Evolutionary conservation across 1,139 yeast genomes (phyloP), one percentile per base, ranked within the genome.

Genomic region (Yueomyces sp.): DNA sequence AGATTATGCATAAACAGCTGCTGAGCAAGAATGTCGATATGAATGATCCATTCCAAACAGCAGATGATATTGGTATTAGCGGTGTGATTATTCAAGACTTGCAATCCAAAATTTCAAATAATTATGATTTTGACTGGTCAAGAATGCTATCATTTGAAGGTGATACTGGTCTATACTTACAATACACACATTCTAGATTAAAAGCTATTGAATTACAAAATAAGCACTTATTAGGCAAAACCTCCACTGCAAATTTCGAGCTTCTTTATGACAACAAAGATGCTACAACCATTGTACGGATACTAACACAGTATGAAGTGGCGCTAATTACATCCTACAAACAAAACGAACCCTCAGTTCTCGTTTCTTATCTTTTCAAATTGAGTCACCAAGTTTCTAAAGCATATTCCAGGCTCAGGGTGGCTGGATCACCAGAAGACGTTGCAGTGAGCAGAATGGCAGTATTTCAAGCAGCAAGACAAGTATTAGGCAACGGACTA

Each of bases 41-140:
- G 67, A 91, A 89, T 60, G 81, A 89, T 4, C 98, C 98, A 36
- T 96, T 91, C 48, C 78, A 79, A 63, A 84, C 91, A 60, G 97
- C 98, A 46, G 98, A 91, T 62, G 73, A 87, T 57, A 80, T 91
- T 45, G 98, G 98, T 63, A 85, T 91, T 48, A 82, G 96, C 37
- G 97, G 98, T 7, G 95, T 91, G 47, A 87, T 91, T 96, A 84
- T 91, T 59, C 98, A 91, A 71, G 98, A 91, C 66, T 87, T 91
- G 96, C 94, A 86, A 68, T 82, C 95, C 48, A 91, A 91, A 72
- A 83, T 98, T 67, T 76, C 87, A 66, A 87, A 89, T 72, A 89
- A 91, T 69, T 91, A 91, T 69, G 86, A 81, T 56, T 91, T 91
- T 68, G 85, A 86, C 66, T 91, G 98, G 98, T 87, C 83, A 57